phyloP scores from a whole-genome alignment of 371 early-diverging fungal species.

The Syncephalastrum racemosum region DNA sequence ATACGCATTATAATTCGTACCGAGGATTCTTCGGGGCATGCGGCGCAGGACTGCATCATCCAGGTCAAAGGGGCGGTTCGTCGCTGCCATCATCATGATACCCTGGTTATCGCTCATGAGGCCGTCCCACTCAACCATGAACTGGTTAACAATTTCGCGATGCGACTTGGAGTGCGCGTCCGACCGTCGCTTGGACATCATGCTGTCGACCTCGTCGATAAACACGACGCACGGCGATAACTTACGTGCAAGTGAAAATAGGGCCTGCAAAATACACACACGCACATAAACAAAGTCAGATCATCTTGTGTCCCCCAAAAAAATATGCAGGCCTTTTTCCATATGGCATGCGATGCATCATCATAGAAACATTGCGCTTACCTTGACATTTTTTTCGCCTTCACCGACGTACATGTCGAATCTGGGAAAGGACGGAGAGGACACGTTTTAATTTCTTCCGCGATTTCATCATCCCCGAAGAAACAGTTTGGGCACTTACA shows the following conservation, averaged over 20 bases:
- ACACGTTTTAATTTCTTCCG: not conserved
- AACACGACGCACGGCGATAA: conserved; percentile 97
- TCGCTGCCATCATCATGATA: conserved; percentile 92
- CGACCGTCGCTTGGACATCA: conserved; percentile 84
- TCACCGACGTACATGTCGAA: conserved; percentile 98
- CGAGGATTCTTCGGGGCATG: conserved; percentile 93
- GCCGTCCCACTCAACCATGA: conserved; percentile 98
- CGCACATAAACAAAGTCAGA: too few species aligned
- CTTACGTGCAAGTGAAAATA: conserved; percentile 96
- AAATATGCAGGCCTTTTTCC: too few species aligned
- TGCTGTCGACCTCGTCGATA: conserved; percentile 97
- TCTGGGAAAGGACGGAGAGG: conserved; percentile 14
- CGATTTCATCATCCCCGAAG: too few species aligned
- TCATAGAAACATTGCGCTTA: conserved; percentile 2
- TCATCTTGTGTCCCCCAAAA: too few species aligned
- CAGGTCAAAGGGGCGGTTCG: conserved; percentile 97
- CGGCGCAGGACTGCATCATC: conserved; percentile 98
- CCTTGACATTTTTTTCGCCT: conserved; percentile 93
- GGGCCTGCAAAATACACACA: conserved; percentile 53
- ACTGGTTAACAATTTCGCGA: conserved; percentile 93
- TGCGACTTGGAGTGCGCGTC: conserved; percentile 50
- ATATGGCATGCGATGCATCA: too few species aligned
- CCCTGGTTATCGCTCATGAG: conserved; percentile 73
- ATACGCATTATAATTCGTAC: conserved; percentile 32
- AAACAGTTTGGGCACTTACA: conserved; percentile 40